Percentiles rank a stretch among this genome's conserved stretches.
Evolutionary conservation across 2,329 filamentous ascomycete species (phyloP).

Genomic region (Phaeoacremonium minimum): DNA sequence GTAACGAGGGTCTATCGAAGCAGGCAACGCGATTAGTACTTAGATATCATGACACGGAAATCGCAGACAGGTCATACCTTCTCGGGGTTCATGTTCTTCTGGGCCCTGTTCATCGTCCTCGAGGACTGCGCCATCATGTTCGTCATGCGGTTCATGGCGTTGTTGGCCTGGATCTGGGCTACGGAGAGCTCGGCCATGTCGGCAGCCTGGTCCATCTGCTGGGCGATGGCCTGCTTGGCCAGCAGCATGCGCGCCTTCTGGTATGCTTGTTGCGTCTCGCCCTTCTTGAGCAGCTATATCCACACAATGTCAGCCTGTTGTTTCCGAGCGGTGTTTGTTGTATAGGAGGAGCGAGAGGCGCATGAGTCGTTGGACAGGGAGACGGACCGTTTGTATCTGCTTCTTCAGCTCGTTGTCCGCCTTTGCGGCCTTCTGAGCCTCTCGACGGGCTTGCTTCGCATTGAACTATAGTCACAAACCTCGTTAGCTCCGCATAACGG

Average conservation of each 20-base stretch:
- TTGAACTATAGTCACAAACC: slow-evolving; percentile 38
- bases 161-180: slow-evolving; percentile 61
- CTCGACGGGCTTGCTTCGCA: slow-evolving; percentile 57
- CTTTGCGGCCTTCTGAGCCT: slow-evolving; percentile 57
- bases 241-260: slow-evolving; percentile 61
- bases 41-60: neutral
- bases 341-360: no score
- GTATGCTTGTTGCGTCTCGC: slow-evolving; percentile 59
- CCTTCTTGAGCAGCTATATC: slow-evolving; percentile 50
- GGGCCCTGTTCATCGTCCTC: slow-evolving; percentile 52
- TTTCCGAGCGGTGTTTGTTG: neutral
- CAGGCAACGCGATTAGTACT: no score
- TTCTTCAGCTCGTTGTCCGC: slow-evolving; percentile 58
- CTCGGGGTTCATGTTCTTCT: slow-evolving; percentile 56
- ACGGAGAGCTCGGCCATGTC: slow-evolving; percentile 59
- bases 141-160: slow-evolving; percentile 62
- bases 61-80: slow-evolving; percentile 29
- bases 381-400: slow-evolving; percentile 51
- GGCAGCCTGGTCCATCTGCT: slow-evolving; percentile 61
- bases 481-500: slow-evolving; percentile 2
- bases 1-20: slow-evolving; percentile 51
- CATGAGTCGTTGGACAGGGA: neutral
- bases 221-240: slow-evolving; percentile 56
- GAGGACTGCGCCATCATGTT: slow-evolving; percentile 59
- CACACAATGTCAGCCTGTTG: neutral